Evolutionary conservation across 495 filamentous ascomycete genomes (phyloP), one percentile per base, ranked within the genome.

Genomic region (Pyrenula aspistea): DNA sequence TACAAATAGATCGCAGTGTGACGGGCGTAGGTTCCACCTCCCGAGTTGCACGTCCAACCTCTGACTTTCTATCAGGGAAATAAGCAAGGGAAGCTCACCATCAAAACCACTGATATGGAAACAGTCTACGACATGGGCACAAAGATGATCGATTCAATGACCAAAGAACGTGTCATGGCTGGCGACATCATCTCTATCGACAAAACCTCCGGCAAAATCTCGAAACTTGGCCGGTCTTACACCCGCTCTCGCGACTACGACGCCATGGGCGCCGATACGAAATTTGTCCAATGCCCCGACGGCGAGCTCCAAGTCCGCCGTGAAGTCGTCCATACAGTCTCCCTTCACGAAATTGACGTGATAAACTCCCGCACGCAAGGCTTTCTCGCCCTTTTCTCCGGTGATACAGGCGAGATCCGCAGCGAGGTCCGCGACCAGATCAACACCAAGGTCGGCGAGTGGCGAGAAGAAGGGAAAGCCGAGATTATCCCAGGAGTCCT

Each of bases 81-180:
- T 68, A 96, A 96, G 77, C 91, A 96, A 79, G 93, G 93, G 62
- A 99, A 97, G 71, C 86, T 99, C 60, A 99, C 93, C 10, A 96
- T 99, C 71, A 99, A 97, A 71, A 99, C 93, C 20, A 96, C 92
- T 62, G 94, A 99, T 66, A 99, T 99, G 93, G 93, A 99, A 72
- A 95, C 93, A 20, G 89, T 97, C 62, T 98, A 96, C 77, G 93
- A 98, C 62, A 93, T 98, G 89, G 93, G 93, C 48, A 91, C 85
- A 55, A 96, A 97, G 72, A 96, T 97, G 94, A 96, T 99, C 60
- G 94, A 99, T 63, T 87, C 90, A 48, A 95, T 99, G 87, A 95
- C 89, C 57, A 96, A 96, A 71, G 93, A 99, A 75, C 90, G 92
- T 55, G 89, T 99, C 50, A 95, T 96, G 82, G 94, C 94, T 4